Conservation (phyloP, 192 early-diverging fungal species). For the Podila clonocystis region DNA sequence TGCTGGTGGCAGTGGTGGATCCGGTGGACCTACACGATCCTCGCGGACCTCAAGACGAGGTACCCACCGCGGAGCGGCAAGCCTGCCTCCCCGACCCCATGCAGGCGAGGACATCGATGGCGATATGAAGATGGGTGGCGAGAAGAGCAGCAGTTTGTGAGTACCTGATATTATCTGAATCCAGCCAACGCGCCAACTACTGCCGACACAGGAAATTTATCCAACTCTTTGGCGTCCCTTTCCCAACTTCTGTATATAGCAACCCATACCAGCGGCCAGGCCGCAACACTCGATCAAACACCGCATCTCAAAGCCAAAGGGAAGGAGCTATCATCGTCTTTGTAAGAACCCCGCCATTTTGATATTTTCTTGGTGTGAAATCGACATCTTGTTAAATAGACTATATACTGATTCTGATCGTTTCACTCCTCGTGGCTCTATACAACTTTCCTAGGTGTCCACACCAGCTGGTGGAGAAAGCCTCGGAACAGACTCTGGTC, state of each 20-base stretch:
- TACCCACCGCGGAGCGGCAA: background rate
- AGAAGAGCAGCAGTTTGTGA: slow-evolving; percentile 34
- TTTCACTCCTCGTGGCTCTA: background rate
- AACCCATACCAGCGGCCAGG: slow-evolving; percentile 31
- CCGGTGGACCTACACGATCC: slow-evolving; percentile 1
- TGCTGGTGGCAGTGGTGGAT: background rate
- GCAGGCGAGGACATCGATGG: slow-evolving; percentile 21
- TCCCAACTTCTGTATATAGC: background rate
- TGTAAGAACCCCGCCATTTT: slow-evolving; percentile 13
- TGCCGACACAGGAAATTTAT: background rate
- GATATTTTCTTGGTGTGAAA: background rate
- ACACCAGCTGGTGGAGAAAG: background rate
- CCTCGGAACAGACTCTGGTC: slow-evolving; percentile 16
- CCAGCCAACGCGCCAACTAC: too few species aligned
- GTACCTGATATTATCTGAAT: background rate
- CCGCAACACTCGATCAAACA: slow-evolving; percentile 1
- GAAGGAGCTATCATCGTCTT: slow-evolving; percentile 23
- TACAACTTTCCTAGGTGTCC: background rate
- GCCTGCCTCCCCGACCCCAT: slow-evolving; percentile 1
- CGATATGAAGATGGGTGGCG: slow-evolving; percentile 28
- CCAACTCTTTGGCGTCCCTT: background rate
- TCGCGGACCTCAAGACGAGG: background rate
- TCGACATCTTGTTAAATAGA: background rate
- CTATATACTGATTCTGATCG: background rate
- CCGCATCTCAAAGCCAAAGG: background rate